Evolutionary conservation across 495 filamentous ascomycete genomes (phyloP).

Genomic region (Trichoderma gamsii): DNA sequence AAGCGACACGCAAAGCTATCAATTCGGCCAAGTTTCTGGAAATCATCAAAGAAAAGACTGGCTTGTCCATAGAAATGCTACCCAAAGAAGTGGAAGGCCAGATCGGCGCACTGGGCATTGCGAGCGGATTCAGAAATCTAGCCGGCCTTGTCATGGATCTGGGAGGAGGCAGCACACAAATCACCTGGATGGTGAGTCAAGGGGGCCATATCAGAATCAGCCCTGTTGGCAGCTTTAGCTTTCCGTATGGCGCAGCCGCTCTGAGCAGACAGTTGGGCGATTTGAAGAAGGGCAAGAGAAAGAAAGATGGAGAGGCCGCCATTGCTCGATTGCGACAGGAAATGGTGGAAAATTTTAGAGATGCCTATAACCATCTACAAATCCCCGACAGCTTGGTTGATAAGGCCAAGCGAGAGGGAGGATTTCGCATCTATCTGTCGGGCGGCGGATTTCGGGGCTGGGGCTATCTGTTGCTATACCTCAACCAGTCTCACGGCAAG

Average conservation of each 20-base stretch:
- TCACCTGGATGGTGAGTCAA: conserved; percentile 39
- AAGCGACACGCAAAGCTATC: conserved; percentile 55
- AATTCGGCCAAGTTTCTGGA: conserved; percentile 60
- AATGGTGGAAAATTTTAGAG: conserved; percentile 43
- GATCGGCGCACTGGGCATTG: conserved; percentile 62
- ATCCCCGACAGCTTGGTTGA: conserved; percentile 45
- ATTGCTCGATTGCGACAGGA: conserved; percentile 42
- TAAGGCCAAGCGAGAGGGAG: conserved; percentile 36
- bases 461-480: conserved; percentile 59
- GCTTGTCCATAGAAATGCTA: conserved; percentile 17
- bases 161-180: conserved; percentile 65
- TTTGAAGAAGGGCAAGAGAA: conserved; percentile 24
- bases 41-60: conserved; percentile 25
- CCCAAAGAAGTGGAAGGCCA: conserved; percentile 46
- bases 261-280: conserved; percentile 44
- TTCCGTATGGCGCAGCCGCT: conserved; percentile 69
- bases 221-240: conserved; percentile 50
- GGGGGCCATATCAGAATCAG: conserved; percentile 49
- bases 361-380: conserved; percentile 45
- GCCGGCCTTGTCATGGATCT: conserved; percentile 64
- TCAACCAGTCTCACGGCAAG: conserved; percentile 38
- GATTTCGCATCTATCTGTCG: conserved; percentile 59
- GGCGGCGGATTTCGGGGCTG: conserved; percentile 70
- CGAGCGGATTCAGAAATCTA: conserved; percentile 53
- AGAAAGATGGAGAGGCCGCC: conserved; percentile 27